phyloP scores from a whole-genome alignment of 192 early-diverging fungal species.

The Chytriomyces confervae region DNA sequence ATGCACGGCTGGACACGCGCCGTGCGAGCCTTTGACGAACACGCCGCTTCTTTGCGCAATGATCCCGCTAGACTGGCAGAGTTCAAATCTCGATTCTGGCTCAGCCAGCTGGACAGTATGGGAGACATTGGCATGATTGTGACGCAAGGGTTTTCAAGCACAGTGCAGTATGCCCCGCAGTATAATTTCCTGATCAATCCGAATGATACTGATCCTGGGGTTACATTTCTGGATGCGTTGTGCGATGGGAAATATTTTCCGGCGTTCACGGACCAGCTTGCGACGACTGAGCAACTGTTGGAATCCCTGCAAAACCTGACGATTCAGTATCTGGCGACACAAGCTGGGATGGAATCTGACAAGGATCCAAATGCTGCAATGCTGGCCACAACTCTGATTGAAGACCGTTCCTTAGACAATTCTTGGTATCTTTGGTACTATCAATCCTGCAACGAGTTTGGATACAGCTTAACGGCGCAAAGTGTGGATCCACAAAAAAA shows the following conservation, averaged over 20 bases:
- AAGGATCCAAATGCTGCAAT: neutral
- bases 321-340: neutral
- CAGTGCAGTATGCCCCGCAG: slow-evolving; percentile 21
- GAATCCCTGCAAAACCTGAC: neutral
- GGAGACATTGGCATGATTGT: slow-evolving; percentile 4
- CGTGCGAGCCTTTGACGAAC: neutral
- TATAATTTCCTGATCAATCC: slow-evolving; percentile 15
- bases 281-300: slow-evolving; percentile 2
- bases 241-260: slow-evolving; percentile 20
- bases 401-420: neutral
- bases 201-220: neutral
- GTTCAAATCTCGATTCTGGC: slow-evolving; percentile 23
- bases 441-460: slow-evolving; percentile 33
- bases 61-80: slow-evolving; percentile 1
- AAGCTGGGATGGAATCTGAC: neutral
- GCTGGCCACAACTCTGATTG: neutral
- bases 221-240: neutral
- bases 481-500: neutral
- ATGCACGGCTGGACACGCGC: slow-evolving; percentile 29
- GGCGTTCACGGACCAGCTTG: slow-evolving; percentile 3
- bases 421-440: slow-evolving; percentile 21
- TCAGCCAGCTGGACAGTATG: neutral
- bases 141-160: neutral
- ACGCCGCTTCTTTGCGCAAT: neutral
- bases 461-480: slow-evolving; percentile 21